Conservation (phyloP, 1,284 basidiomycete species). For the Ceratobasidium sp. region DNA sequence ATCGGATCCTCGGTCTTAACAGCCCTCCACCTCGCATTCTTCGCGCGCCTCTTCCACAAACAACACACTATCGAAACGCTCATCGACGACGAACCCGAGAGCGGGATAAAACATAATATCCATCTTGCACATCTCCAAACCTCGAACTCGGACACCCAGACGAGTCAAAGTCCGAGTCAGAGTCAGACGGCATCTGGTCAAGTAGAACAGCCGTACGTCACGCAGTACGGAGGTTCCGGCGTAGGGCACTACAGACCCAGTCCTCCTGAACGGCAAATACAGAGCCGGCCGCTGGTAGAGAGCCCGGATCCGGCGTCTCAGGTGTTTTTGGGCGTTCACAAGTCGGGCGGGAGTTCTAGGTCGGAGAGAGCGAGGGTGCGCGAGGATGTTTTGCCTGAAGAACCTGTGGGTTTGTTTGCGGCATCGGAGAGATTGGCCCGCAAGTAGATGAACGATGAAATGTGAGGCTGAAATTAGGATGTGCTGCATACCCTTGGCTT, state of each 20-base stretch:
- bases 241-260: conserved; percentile 25
- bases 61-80: conserved; percentile 33
- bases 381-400: not conserved
- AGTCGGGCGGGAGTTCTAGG: not conserved
- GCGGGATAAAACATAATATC: conserved; percentile 38
- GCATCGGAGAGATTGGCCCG: not conserved
- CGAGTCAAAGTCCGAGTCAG: not conserved
- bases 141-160: not conserved
- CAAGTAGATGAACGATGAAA: not conserved
- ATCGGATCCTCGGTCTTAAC: conserved; percentile 27
- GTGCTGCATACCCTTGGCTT: no score
- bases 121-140: conserved; percentile 11
- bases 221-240: conserved; percentile 37
- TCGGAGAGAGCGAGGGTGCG: not conserved
- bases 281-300: conserved; percentile 16
- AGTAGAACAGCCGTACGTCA: not conserved
- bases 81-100: conserved; percentile 28
- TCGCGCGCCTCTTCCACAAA: conserved; percentile 35
- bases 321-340: not conserved
- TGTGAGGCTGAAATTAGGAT: not conserved
- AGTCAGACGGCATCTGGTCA: not conserved
- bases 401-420: conserved; percentile 10
- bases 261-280: conserved; percentile 3
- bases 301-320: conserved; percentile 29
- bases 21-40: conserved; percentile 15